A percentile compares a stretch with the other conserved stretches of the same genome.
phyloP scores from a whole-genome alignment of 2,329 filamentous ascomycete genomes.

The Penicillium glabrum region DNA sequence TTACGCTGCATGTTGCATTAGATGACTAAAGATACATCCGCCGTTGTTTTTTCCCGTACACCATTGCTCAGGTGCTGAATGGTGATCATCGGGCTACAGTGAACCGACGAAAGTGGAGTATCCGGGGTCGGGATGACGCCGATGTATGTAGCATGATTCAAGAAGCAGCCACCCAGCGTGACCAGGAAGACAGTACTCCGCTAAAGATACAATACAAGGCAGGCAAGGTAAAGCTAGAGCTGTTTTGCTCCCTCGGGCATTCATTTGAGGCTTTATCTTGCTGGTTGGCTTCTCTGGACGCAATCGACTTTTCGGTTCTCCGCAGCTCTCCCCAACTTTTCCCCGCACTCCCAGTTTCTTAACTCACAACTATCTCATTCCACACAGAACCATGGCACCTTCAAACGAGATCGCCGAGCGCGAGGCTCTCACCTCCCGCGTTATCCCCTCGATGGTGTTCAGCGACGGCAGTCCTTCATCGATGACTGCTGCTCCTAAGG shows the following conservation, averaged over 20 bases:
- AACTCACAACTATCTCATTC: background rate
- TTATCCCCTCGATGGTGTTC: constrained; percentile 17
- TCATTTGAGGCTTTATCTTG: background rate
- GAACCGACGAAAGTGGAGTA: constrained; percentile 1
- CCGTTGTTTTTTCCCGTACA: too few species aligned
- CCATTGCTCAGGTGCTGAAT: too few species aligned
- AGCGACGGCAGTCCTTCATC: constrained; percentile 18
- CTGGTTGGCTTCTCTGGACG: background rate
- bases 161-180: background rate
- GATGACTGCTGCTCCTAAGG: constrained; percentile 7
- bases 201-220: background rate
- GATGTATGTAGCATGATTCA: background rate
- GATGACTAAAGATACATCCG: too few species aligned
- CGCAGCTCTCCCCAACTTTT: background rate
- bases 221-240: background rate
- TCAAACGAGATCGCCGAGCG: constrained; percentile 13
- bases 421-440: constrained; percentile 16
- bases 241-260: background rate
- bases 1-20: too few species aligned
- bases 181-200: background rate
- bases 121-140: background rate
- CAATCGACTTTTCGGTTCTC: background rate
- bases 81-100: background rate
- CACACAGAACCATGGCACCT: background rate
- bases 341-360: background rate